Percentiles rank a stretch among this genome's conserved stretches.
These are phyloP conservation scores for Polygonum aviculare DNA, from an alignment of 148 eudicot genomes.

Conservation along the genomic window DNA sequence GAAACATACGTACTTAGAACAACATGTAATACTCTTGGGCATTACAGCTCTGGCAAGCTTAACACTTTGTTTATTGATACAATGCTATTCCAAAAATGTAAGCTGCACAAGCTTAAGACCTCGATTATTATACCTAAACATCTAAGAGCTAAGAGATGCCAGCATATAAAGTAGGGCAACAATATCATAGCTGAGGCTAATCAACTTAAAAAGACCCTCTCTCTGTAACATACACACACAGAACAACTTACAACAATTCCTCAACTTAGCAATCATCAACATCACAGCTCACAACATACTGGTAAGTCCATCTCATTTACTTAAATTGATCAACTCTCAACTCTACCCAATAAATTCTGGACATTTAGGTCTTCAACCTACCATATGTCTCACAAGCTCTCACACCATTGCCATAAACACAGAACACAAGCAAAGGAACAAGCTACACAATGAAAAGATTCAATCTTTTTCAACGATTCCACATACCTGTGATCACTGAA, in stretches of 20 bases:
- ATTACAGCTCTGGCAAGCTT: not conserved
- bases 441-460: not conserved
- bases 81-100: slow-evolving; percentile 25
- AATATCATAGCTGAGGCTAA: not conserved
- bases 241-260: not conserved
- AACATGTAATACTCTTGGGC: slow-evolving; percentile 58
- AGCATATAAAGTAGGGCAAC: not conserved
- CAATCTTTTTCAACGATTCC: slow-evolving; percentile 21
- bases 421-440: slow-evolving; percentile 44
- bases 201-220: not conserved
- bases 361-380: not conserved
- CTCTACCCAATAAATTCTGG: not conserved
- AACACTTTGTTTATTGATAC: not conserved
- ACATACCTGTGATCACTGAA: slow-evolving; percentile 64
- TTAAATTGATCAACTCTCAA: not conserved
- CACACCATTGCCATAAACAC: slow-evolving; percentile 9
- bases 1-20: not conserved
- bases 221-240: not conserved
- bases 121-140: not conserved
- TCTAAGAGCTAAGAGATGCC: not conserved
- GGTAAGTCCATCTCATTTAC: not conserved
- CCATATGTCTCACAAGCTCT: not conserved
- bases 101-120: not conserved
- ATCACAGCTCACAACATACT: not conserved
- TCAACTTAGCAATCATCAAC: not conserved